phyloP scores from a whole-genome alignment of 371 early-diverging fungal genomes.

The Syncephalis fuscata region DNA sequence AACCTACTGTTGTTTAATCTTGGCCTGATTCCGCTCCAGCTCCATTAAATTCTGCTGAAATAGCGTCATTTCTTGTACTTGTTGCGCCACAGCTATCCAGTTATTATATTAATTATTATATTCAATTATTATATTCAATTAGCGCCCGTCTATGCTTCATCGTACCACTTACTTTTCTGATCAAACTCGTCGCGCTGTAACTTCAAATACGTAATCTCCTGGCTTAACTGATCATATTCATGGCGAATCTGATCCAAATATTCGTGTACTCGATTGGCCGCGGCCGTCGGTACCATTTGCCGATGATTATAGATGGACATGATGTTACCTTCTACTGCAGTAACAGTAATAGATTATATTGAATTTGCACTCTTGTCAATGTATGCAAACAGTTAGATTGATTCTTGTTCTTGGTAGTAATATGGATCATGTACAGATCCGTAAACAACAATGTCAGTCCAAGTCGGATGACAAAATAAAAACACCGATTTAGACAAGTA shows the following conservation, averaged over 20 bases:
- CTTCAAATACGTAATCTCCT: slow-evolving; percentile 55
- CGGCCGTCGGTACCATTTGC: slow-evolving; percentile 47
- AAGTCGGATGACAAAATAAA: no score
- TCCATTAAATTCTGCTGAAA: slow-evolving; percentile 64
- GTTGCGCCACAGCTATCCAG: slow-evolving; percentile 12
- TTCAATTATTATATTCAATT: no score
- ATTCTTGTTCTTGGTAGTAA: no score
- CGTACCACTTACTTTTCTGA: slow-evolving; percentile 72
- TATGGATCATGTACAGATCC: no score
- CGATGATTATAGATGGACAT: slow-evolving; percentile 64
- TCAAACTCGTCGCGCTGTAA: slow-evolving; percentile 77
- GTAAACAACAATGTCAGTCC: no score
- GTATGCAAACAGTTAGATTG: no score
- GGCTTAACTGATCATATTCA: slow-evolving; percentile 64
- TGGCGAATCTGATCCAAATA: slow-evolving; percentile 64
- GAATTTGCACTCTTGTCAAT: no score
- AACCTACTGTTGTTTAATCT: slow-evolving; percentile 50
- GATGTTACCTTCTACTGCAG: no score
- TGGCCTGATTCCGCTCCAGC: slow-evolving; percentile 58
- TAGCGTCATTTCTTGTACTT: slow-evolving; percentile 54
- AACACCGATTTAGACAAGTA: no score
- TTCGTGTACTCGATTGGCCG: slow-evolving; percentile 51
- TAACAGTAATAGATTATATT: no score
- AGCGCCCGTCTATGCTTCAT: no score
- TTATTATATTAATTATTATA: slow-evolving; percentile 1